A percentile compares a stretch with the other conserved stretches of the same genome.
These are phyloP conservation scores for Trichothecium sympodiale DNA, from an alignment of 2,329 filamentous ascomycete species.

Conservation along the genomic window DNA sequence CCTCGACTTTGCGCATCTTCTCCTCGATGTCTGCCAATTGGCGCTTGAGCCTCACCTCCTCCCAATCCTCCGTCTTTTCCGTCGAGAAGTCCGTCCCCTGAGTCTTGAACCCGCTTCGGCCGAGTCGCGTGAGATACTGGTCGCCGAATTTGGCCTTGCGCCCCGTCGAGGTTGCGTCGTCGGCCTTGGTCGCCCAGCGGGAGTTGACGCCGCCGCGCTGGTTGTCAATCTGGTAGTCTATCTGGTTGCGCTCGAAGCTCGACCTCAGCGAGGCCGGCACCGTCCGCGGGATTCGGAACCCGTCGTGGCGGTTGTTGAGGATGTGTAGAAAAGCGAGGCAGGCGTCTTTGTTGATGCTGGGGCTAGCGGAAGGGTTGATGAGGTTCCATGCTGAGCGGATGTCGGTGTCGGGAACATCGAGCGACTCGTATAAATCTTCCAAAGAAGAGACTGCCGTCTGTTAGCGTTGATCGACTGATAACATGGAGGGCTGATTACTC, in stretches of 20 bases:
- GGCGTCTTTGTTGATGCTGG: slow-evolving; percentile 88
- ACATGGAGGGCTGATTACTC: slow-evolving; percentile 20
- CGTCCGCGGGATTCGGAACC: slow-evolving; percentile 82
- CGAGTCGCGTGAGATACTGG: slow-evolving; percentile 85
- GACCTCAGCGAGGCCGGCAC: slow-evolving; percentile 85
- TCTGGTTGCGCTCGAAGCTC: slow-evolving; percentile 90
- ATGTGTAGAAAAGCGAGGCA: slow-evolving; percentile 93
- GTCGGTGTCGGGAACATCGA: slow-evolving; percentile 65
- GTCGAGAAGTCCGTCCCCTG: slow-evolving; percentile 83
- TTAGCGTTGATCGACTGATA: background rate
- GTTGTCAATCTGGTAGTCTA: slow-evolving; percentile 88
- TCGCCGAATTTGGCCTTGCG: slow-evolving; percentile 97
- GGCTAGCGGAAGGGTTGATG: slow-evolving; percentile 77
- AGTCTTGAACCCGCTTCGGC: slow-evolving; percentile 69
- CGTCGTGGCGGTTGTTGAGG: slow-evolving; percentile 89
- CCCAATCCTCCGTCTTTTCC: slow-evolving; percentile 88
- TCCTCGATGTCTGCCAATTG: slow-evolving; percentile 82
- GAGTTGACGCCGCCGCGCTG: slow-evolving; percentile 52
- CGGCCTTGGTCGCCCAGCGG: slow-evolving; percentile 68
- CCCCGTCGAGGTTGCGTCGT: slow-evolving; percentile 72
- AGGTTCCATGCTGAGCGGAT: slow-evolving; percentile 93
- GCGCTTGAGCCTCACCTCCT: slow-evolving; percentile 89
- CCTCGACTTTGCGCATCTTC: slow-evolving; percentile 76
- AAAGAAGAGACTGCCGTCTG: slow-evolving; percentile 56
- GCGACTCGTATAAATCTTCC: slow-evolving; percentile 72